These are phyloP conservation scores for Coemansia sp. DNA, from an alignment of 192 early-diverging fungal genomes.

Conservation along the genomic window DNA sequence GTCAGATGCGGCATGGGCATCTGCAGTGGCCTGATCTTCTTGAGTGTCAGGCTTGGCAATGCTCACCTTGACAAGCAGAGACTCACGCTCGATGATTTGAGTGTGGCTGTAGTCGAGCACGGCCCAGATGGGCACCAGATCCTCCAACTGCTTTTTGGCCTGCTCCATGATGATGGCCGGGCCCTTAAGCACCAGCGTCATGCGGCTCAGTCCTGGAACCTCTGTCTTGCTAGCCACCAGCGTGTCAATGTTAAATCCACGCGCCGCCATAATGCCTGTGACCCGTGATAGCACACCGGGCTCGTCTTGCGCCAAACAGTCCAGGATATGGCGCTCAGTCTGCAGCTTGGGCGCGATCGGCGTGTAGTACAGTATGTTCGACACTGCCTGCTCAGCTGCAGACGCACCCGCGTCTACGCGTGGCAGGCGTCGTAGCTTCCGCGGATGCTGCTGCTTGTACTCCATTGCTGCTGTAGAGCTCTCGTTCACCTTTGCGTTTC, in stretches of 20 bases:
- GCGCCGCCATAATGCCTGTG: constrained; percentile 85
- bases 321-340: constrained; percentile 76
- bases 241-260: constrained; percentile 98
- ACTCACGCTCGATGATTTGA: constrained; percentile 86
- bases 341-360: constrained; percentile 71
- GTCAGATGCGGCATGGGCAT: constrained; percentile 5
- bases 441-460: constrained; percentile 56
- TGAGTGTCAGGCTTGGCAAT: constrained; percentile 59
- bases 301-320: constrained; percentile 92
- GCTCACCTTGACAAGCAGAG: constrained; percentile 90
- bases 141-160: constrained; percentile 90
- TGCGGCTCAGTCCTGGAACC: constrained; percentile 85
- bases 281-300: constrained; percentile 81
- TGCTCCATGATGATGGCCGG: constrained; percentile 83
- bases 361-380: constrained; percentile 95
- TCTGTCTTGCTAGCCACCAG: constrained; percentile 96
- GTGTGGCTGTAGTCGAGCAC: constrained; percentile 94
- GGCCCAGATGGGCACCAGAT: constrained; percentile 96
- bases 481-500: constrained; percentile 43
- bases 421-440: constrained; percentile 48
- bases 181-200: constrained; percentile 95
- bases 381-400: constrained; percentile 90
- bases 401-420: constrained; percentile 56
- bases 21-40: constrained; percentile 13
- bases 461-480: constrained; percentile 52